phyloP scores from a whole-genome alignment of 805 yeast species.

The Candida quercuum region DNA sequence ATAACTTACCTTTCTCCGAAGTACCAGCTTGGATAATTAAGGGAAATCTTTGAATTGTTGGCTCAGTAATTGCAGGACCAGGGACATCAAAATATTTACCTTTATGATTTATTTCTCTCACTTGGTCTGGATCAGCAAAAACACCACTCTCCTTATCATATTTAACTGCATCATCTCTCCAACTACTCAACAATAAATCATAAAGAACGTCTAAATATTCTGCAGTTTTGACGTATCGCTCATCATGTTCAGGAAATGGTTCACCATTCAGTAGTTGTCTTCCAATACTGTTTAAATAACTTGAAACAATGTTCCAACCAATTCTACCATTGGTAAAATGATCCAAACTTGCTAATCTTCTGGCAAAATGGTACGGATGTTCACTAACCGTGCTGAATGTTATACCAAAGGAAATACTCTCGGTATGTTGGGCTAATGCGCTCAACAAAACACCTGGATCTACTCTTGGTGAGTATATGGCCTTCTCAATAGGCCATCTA shows the following conservation, averaged over 20 bases:
- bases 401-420: slow-evolving; percentile 31
- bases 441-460: slow-evolving; percentile 28
- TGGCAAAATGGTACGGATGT: slow-evolving; percentile 33
- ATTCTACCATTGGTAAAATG: slow-evolving; percentile 36
- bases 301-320: slow-evolving; percentile 40
- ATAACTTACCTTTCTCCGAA: slow-evolving; percentile 31
- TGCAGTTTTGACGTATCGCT: slow-evolving; percentile 33
- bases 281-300: slow-evolving; percentile 36
- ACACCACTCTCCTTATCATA: slow-evolving; percentile 22
- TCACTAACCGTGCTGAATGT: slow-evolving; percentile 38
- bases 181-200: slow-evolving; percentile 32
- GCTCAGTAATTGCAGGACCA: slow-evolving; percentile 33
- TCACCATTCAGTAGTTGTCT: slow-evolving; percentile 31
- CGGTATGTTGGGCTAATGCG: slow-evolving; percentile 34
- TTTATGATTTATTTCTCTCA: slow-evolving; percentile 31
- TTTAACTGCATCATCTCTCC: slow-evolving; percentile 32
- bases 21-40: slow-evolving; percentile 37
- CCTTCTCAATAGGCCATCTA: slow-evolving; percentile 23
- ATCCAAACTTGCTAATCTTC: slow-evolving; percentile 36
- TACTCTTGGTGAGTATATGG: slow-evolving; percentile 21
- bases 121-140: slow-evolving; percentile 28
- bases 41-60: slow-evolving; percentile 37
- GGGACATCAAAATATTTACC: slow-evolving; percentile 34
- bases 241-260: slow-evolving; percentile 31
- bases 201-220: slow-evolving; percentile 34